phyloP scores from a whole-genome alignment of 2,329 filamentous ascomycete species.

The Aureobasidium sp. region DNA sequence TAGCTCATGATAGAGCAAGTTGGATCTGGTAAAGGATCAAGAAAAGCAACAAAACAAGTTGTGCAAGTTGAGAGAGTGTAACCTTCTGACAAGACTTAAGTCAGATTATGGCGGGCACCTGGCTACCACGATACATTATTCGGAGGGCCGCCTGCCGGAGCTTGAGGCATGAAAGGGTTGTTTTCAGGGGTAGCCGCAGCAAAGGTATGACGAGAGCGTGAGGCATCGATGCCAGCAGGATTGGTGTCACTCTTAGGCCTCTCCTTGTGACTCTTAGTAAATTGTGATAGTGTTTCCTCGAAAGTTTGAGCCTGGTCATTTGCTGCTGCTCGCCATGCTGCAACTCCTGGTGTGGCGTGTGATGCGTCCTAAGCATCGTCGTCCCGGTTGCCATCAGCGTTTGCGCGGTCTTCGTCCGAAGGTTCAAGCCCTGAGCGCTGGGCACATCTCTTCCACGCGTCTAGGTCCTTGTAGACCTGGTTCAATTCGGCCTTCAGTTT shows the following conservation, averaged over 20 bases:
- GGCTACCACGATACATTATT: background rate
- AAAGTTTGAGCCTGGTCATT: background rate
- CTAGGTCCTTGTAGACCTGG: slow-evolving; percentile 67
- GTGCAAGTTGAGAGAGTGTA: background rate
- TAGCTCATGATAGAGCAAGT: background rate
- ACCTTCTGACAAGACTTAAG: background rate
- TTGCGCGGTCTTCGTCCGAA: slow-evolving; percentile 12
- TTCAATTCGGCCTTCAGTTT: slow-evolving; percentile 78
- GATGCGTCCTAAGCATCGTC: slow-evolving; percentile 8
- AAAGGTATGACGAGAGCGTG: background rate
- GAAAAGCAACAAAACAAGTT: background rate
- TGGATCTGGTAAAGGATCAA: too few species aligned
- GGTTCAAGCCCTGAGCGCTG: slow-evolving; percentile 25
- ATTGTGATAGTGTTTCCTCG: background rate
- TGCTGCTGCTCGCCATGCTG: background rate
- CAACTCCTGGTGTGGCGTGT: background rate
- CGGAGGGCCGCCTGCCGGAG: background rate
- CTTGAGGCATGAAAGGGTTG: background rate
- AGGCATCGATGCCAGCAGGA: background rate
- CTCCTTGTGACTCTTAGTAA: background rate
- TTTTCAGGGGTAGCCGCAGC: background rate
- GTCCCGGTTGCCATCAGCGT: background rate
- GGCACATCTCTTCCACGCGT: slow-evolving; percentile 64
- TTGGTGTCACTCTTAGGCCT: background rate
- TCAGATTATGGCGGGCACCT: background rate